phyloP scores from a whole-genome alignment of 2,329 filamentous ascomycete genomes.

The Aaosphaeria arxii region DNA sequence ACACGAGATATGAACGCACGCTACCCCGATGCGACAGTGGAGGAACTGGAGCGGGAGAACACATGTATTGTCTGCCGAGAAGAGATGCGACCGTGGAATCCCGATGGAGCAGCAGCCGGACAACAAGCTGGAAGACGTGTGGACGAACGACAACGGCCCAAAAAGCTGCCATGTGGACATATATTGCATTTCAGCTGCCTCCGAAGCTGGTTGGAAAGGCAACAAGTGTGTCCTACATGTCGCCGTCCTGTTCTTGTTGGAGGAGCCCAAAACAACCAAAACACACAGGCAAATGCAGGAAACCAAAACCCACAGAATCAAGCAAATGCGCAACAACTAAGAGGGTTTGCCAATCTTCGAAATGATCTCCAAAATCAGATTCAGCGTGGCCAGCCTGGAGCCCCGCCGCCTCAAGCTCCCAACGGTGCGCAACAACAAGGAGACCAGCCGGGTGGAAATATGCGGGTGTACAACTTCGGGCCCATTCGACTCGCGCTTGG shows the following conservation, averaged over 20 bases:
- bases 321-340: neutral
- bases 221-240: constrained; percentile 96
- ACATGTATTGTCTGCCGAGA: constrained; percentile 98
- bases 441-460: constrained; percentile 23
- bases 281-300: constrained; percentile 22
- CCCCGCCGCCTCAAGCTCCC: constrained; percentile 11
- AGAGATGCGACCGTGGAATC: constrained; percentile 82
- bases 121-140: constrained; percentile 44
- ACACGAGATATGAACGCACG: constrained; percentile 88
- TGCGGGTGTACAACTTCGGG: constrained; percentile 37
- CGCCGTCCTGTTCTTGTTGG: constrained; percentile 69
- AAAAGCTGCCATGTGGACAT: constrained; percentile 95
- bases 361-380: constrained; percentile 6
- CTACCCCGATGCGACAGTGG: constrained; percentile 85
- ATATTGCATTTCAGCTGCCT: constrained; percentile 93
- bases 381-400: constrained; percentile 1
- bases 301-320: constrained; percentile 6
- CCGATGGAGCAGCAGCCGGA: constrained; percentile 42
- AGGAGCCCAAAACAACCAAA: constrained; percentile 22
- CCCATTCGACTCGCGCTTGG: constrained; percentile 33
- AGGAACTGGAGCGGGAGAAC: constrained; percentile 81
- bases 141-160: constrained; percentile 81
- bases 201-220: constrained; percentile 93
- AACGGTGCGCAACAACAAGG: constrained; percentile 10
- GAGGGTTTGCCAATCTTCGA: constrained; percentile 8